These are phyloP conservation scores for Tanozyma kutaoensis DNA, from an alignment of 805 yeast species.

Conservation along the genomic window DNA sequence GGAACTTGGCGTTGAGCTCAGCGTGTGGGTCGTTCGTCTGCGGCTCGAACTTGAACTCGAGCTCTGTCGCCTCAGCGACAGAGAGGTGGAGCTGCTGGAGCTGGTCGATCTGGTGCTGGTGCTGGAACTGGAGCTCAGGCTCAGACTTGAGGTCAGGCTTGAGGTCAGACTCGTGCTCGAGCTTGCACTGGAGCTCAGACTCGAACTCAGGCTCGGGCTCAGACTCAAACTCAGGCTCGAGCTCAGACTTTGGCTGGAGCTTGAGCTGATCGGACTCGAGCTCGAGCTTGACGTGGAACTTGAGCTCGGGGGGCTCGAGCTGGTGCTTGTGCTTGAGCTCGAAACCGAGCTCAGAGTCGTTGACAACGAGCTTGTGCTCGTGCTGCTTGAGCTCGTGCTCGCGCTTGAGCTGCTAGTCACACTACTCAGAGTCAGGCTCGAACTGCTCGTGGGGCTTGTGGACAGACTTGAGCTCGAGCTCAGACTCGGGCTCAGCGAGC, in stretches of 20 bases:
- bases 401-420: no score
- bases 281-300: background rate
- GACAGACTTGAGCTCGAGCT: no score
- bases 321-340: background rate
- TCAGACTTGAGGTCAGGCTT: constrained; percentile 1
- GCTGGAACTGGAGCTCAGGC: constrained; percentile 2
- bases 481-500: no score
- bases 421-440: no score
- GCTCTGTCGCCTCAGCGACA: constrained; percentile 1
- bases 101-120: background rate
- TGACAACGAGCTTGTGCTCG: no score
- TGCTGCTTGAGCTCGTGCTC: no score
- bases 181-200: background rate
- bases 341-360: no score
- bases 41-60: background rate
- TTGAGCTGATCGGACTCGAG: background rate
- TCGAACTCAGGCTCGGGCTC: background rate
- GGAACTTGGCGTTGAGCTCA: background rate
- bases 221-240: background rate
- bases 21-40: constrained; percentile 1
- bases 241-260: background rate
- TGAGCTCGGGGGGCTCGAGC: background rate
- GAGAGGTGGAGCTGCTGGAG: background rate
- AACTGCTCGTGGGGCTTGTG: no score
- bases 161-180: background rate